Evolutionary conservation across 495 filamentous ascomycete species (phyloP).

Genomic region (Podospora didyma): DNA sequence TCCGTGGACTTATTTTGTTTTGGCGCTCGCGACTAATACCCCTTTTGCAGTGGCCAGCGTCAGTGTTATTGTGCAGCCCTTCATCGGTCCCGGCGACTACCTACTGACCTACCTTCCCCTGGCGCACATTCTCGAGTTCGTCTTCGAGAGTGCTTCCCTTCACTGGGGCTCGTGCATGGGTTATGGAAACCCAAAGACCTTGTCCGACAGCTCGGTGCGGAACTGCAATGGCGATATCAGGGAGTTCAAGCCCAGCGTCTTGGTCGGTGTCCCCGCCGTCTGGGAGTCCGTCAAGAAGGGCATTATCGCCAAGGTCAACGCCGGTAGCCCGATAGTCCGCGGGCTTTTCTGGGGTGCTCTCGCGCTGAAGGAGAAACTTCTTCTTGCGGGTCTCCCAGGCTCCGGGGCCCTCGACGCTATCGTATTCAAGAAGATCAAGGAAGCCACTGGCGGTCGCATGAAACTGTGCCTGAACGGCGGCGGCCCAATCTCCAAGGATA

Average conservation of each 20-base stretch:
- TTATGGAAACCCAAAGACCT: constrained; percentile 89
- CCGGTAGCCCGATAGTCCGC: constrained; percentile 65
- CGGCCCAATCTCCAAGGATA: constrained; percentile 81
- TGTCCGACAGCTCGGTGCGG: constrained; percentile 84
- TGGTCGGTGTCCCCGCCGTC: constrained; percentile 93
- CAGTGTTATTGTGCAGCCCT: constrained; percentile 75
- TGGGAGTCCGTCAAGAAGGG: constrained; percentile 99
- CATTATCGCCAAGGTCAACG: constrained; percentile 80
- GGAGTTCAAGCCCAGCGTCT: constrained; percentile 85
- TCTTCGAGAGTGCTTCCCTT: constrained; percentile 89
- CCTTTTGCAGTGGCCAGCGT: constrained; percentile 71
- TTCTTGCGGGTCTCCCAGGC: constrained; percentile 73
- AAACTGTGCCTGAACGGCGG: constrained; percentile 83
- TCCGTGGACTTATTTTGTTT: background rate
- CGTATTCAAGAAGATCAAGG: constrained; percentile 89
- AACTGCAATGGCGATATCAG: constrained; percentile 96
- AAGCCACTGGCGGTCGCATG: constrained; percentile 78
- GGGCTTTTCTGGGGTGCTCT: constrained; percentile 93
- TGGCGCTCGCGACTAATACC: constrained; percentile 8
- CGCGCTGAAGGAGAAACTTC: constrained; percentile 74
- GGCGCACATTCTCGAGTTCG: constrained; percentile 94
- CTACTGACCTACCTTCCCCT: constrained; percentile 90
- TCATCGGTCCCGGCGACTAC: constrained; percentile 80
- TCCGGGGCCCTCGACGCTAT: constrained; percentile 65
- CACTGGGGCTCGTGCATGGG: constrained; percentile 98